Percentiles rank a stretch among this genome's conserved stretches.
phyloP scores from a whole-genome alignment of 2,329 filamentous ascomycete species.

The Esteya vermicola region DNA sequence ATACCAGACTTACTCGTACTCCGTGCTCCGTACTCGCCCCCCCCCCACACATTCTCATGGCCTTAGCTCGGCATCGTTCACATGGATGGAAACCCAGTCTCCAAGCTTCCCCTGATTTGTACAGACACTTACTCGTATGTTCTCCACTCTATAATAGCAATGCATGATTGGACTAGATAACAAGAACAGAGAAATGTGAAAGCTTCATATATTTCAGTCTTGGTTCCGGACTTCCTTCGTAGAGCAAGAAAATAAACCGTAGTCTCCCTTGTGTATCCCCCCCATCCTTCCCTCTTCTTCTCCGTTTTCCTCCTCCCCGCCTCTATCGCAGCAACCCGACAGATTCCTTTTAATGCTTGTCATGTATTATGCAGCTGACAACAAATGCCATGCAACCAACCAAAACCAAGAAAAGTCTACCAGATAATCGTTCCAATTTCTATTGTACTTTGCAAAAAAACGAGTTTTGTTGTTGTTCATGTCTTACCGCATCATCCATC shows the following conservation, averaged over 20 bases:
- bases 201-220: background rate
- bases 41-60: background rate
- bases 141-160: too few species aligned
- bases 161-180: background rate
- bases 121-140: too few species aligned
- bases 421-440: too few species aligned
- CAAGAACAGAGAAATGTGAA: background rate
- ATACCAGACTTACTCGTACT: too few species aligned
- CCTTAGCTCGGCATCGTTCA: slow-evolving; percentile 1
- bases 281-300: too few species aligned
- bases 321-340: too few species aligned
- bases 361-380: background rate
- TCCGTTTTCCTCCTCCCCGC: too few species aligned
- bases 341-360: too few species aligned
- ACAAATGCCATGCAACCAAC: background rate
- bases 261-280: background rate
- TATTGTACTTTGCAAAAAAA: too few species aligned
- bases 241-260: background rate
- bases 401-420: background rate
- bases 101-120: background rate
- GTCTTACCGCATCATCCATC: too few species aligned
- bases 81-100: background rate
- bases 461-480: too few species aligned
- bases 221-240: background rate
- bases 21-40: too few species aligned